These are phyloP conservation scores for Lentinula lateritia DNA, from an alignment of 768 basidiomycete genomes.

Conservation along the genomic window DNA sequence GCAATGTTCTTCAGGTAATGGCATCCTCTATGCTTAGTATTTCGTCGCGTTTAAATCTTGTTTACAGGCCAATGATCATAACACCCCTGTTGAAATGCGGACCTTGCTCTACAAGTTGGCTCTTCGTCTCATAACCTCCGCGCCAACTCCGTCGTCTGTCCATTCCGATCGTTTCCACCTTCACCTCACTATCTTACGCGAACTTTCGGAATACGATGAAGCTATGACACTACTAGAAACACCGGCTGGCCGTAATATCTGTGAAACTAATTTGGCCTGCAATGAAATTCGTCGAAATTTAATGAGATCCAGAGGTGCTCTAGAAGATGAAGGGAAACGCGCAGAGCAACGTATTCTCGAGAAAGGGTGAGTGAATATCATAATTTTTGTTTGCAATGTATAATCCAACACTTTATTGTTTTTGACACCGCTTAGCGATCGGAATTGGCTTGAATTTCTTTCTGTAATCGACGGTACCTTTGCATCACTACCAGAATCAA, in stretches of 20 bases:
- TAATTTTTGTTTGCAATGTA: conserved; percentile 15
- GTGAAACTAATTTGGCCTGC: conserved; percentile 64
- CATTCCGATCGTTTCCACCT: conserved; percentile 75
- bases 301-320: conserved; percentile 49
- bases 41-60: not conserved
- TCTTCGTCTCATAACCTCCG: conserved; percentile 63
- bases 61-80: conserved; percentile 62
- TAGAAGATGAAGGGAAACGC: conserved; percentile 54
- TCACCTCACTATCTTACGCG: conserved; percentile 65
- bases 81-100: conserved; percentile 58
- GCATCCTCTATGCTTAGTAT: not conserved
- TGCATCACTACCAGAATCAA: conserved; percentile 24
- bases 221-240: conserved; percentile 63
- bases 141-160: conserved; percentile 56
- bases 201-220: conserved; percentile 65
- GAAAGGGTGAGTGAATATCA: conserved; percentile 36
- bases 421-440: conserved; percentile 41
- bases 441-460: conserved; percentile 84
- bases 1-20: conserved; percentile 70
- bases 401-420: not conserved
- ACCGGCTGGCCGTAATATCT: conserved; percentile 63
- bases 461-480: conserved; percentile 69
- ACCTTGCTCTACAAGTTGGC: conserved; percentile 72
- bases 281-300: conserved; percentile 74
- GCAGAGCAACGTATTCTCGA: conserved; percentile 57